Percentiles rank a stretch among this genome's conserved stretches.
Evolutionary conservation across 2,329 filamentous ascomycete species (phyloP).

Genomic region (Pseudocercospora fuligena): DNA sequence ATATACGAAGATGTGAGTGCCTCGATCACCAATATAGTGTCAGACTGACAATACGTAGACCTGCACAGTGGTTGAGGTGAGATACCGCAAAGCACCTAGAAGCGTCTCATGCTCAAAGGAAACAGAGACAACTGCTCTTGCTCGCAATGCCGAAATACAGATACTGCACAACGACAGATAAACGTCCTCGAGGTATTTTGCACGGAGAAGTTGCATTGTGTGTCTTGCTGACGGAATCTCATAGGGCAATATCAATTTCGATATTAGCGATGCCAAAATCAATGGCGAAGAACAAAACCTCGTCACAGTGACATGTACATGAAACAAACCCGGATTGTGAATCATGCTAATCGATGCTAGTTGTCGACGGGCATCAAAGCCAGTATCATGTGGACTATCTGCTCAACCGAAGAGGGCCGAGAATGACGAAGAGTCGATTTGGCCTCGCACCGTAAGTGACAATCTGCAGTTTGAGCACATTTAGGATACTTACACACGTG

Average conservation of each 20-base stretch:
- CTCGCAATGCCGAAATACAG: conserved; percentile 35
- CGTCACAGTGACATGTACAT: conserved; percentile 30
- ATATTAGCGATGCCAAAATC: conserved; percentile 22
- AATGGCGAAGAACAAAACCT: conserved; percentile 8
- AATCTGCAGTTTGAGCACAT: not conserved
- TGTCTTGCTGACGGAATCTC: not conserved
- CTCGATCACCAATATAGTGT: not conserved
- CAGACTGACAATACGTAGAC: conserved; percentile 18
- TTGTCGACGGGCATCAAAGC: conserved; percentile 34
- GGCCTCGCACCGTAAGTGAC: conserved; percentile 24
- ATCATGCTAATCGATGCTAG: conserved; percentile 17
- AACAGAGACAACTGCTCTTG: conserved; percentile 37
- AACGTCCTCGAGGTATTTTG: conserved; percentile 37
- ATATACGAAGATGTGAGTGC: conserved; percentile 25
- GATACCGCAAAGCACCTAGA: not conserved
- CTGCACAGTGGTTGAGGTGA: conserved; percentile 31
- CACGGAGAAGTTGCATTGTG: not conserved
- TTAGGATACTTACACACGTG: conserved; percentile 8
- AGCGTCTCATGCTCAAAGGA: conserved; percentile 4
- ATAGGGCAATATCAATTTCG: conserved; percentile 22
- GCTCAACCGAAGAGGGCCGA: conserved; percentile 17
- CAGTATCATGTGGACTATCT: conserved; percentile 19
- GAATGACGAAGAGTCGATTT: conserved; percentile 25
- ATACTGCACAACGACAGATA: conserved; percentile 40
- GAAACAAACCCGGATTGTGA: not conserved